Conservation (phyloP, 2,329 filamentous ascomycete species). For the Lachnellula arida region DNA sequence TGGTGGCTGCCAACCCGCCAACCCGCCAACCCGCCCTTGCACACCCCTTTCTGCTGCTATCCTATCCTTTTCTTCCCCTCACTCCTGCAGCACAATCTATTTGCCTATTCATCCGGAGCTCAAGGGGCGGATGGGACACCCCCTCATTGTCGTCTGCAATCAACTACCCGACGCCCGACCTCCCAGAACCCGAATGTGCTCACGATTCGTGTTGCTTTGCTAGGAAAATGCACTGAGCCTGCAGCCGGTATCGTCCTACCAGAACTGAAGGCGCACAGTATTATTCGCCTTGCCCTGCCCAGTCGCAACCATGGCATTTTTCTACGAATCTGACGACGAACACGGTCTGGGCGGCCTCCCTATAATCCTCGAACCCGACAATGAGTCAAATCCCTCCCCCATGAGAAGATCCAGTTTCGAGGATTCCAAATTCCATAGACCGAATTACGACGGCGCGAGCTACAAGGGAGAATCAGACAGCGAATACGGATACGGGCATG, state of each 20-base stretch:
- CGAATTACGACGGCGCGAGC: background rate
- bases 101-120: background rate
- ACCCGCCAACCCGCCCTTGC: too few relatives aligned
- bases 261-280: too few relatives aligned
- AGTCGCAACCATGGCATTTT: constrained; percentile 9
- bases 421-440: background rate
- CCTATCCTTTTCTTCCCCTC: background rate
- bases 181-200: background rate
- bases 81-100: background rate
- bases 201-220: too few relatives aligned
- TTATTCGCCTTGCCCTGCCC: background rate
- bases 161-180: background rate
- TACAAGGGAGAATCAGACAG: background rate
- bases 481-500: background rate
- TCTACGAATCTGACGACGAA: constrained; percentile 14
- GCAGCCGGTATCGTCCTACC: too few relatives aligned
- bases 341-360: constrained; percentile 12
- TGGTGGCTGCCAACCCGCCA: too few relatives aligned
- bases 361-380: constrained; percentile 19
- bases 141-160: background rate
- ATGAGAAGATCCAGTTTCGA: background rate
- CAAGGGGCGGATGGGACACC: background rate
- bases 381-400: constrained; percentile 2
- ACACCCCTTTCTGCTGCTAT: background rate
- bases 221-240: too few relatives aligned